phyloP scores from a whole-genome alignment of 768 basidiomycete genomes.

The Clathrus columnatus region DNA sequence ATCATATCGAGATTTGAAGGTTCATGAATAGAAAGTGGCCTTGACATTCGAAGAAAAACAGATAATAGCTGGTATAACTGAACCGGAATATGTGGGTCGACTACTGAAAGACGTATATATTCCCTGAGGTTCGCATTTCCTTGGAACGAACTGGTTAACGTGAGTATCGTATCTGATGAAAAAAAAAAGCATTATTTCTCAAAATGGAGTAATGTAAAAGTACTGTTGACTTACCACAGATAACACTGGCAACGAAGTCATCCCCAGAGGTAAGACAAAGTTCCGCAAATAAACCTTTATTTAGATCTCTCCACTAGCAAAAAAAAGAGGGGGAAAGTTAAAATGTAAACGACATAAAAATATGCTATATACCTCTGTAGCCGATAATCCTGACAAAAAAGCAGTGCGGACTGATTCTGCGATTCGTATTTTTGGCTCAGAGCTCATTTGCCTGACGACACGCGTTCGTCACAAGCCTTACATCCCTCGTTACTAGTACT shows the following conservation, averaged over 20 bases:
- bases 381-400: conserved; percentile 6
- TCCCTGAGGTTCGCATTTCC: conserved; percentile 59
- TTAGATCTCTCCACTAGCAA: neutral
- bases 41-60: conserved; percentile 58
- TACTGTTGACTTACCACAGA: conserved; percentile 1
- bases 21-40: conserved; percentile 51
- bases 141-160: conserved; percentile 58
- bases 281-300: neutral
- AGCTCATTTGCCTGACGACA: too few species aligned
- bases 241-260: conserved; percentile 1
- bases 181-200: neutral
- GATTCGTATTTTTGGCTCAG: neutral
- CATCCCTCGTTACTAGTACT: too few species aligned
- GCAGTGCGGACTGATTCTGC: neutral
- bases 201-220: neutral
- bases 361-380: neutral
- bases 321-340: neutral
- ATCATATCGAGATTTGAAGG: conserved; percentile 62
- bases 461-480: too few species aligned
- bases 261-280: neutral
- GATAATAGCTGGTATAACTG: conserved; percentile 39
- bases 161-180: conserved; percentile 54
- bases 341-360: neutral
- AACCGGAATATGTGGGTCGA: conserved; percentile 46
- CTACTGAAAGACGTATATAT: conserved; percentile 55